Evolutionary conservation across 495 filamentous ascomycete species (phyloP).

Genomic region (Daldinia caldariorum): DNA sequence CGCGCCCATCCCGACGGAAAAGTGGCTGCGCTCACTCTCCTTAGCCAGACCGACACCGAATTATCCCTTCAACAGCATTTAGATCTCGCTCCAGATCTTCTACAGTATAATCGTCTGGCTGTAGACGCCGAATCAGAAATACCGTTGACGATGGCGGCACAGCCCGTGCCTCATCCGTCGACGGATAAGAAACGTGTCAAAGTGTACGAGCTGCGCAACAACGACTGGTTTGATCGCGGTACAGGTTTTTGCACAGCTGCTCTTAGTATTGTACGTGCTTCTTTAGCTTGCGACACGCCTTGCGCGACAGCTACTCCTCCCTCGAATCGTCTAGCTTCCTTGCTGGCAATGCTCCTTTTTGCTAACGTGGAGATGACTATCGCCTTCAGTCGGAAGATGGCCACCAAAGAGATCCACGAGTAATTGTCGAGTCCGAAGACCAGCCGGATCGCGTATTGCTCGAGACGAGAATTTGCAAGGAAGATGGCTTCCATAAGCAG

Average conservation of each 20-base stretch:
- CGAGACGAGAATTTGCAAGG: constrained; percentile 89
- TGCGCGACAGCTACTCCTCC: constrained; percentile 5
- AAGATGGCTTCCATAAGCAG: constrained; percentile 98
- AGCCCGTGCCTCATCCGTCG: constrained; percentile 80
- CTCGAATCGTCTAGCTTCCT: constrained; percentile 20
- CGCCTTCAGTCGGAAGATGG: constrained; percentile 54
- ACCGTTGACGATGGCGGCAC: constrained; percentile 78
- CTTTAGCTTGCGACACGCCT: constrained; percentile 27
- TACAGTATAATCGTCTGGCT: constrained; percentile 48
- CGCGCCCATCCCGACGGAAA: constrained; percentile 46
- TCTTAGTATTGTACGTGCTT: constrained; percentile 73
- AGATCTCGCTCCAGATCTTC: constrained; percentile 54
- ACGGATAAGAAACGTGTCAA: constrained; percentile 97
- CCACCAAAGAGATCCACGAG: constrained; percentile 76
- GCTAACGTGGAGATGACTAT: constrained; percentile 29
- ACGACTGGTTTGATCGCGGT: constrained; percentile 98
- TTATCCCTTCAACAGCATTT: constrained; percentile 58
- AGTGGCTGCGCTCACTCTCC: constrained; percentile 60
- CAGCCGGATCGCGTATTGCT: constrained; percentile 81
- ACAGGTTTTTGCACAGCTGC: constrained; percentile 93
- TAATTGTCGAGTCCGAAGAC: constrained; percentile 94
- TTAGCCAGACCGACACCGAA: constrained; percentile 56
- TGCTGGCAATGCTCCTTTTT: constrained; percentile 5
- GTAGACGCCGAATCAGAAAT: constrained; percentile 52
- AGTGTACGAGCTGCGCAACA: constrained; percentile 97